Base-by-base conservation (phyloP, 2,329 filamentous ascomycete genomes). In the Lachnellula hyalina region DNA sequence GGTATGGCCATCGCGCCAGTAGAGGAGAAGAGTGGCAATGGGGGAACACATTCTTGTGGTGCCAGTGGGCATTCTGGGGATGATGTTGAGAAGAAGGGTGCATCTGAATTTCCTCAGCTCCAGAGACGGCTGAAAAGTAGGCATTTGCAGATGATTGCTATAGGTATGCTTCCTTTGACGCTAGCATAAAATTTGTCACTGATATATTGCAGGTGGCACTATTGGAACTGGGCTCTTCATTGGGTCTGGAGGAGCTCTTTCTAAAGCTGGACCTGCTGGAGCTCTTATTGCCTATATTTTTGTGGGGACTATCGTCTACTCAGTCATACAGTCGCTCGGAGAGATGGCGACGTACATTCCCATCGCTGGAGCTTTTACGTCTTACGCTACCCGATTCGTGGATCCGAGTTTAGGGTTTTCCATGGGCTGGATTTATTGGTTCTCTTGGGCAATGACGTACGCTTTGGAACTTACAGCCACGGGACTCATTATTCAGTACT, bases 401-500 rank as follows among this genome's bases (percentile, higher is more conserved):
- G 84, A 89, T 65, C 84, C 82, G 11, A 84, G 84, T 53, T 74
- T 90, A 47, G 87, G 86, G 7, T 91, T 91, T 64, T 79, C 87
- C 19, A 87, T 91, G 79, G 88, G 89, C 19, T 92, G 87, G 87
- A 84, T 89, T 56, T 92, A 92, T 72, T 92, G 86, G 85, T 90
- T 90, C 67, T 85, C 80, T 38, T 92, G 85, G 86, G 78, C 83
- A 17, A 82, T 86, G 54, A 90, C 87, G 0, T 88, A 82, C 62
- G 86, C 86, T 0, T 78, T 90, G 8, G 87, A 92, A 67, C 75
- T 91, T 40, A 87, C 83, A 0, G 85, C 86, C 0, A 83, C 86
- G 1, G 87, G 86, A 5, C 74, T 90, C 47, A 87, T 91, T 53
- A 87, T 91, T 59, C 83, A 90, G 68, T 91, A 86, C 70, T 91